phyloP scores from a whole-genome alignment of 225 moss, liverwort and hornwort genomes.

The Polytrichum commune region DNA sequence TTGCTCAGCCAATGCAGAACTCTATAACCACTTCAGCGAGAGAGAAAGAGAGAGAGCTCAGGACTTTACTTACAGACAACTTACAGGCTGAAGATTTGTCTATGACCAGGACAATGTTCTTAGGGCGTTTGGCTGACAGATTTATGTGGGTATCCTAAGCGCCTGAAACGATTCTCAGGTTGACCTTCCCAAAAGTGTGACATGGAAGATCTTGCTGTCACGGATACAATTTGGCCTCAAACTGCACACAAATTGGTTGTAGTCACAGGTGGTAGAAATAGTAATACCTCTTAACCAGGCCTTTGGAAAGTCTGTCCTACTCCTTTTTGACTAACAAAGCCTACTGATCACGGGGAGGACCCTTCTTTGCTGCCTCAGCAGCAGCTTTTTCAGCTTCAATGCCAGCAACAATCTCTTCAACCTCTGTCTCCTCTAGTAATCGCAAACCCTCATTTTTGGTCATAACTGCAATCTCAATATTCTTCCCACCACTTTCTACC shows the following conservation, averaged over 20 bases:
- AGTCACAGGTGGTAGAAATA: too few species aligned
- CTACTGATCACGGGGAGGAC: slow-evolving; percentile 47
- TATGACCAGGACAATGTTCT: background rate
- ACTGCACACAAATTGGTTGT: background rate
- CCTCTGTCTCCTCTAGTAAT: slow-evolving; percentile 64
- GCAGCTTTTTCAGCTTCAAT: slow-evolving; percentile 71
- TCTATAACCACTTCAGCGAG: too few species aligned
- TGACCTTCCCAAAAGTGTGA: background rate
- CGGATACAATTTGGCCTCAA: background rate
- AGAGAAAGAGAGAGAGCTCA: background rate
- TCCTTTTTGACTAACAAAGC: background rate
- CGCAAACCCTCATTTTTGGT: slow-evolving; percentile 51
- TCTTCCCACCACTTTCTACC: slow-evolving; percentile 67
- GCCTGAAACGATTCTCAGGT: background rate
- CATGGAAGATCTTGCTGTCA: background rate
- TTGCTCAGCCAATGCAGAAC: too few species aligned
- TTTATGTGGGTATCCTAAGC: background rate
- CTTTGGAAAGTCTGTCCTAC: background rate
- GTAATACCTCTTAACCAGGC: too few species aligned
- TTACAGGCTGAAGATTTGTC: background rate
- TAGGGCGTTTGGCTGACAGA: background rate
- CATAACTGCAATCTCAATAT: slow-evolving; percentile 69
- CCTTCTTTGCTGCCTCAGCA: slow-evolving; percentile 72
- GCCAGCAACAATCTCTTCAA: slow-evolving; percentile 64
- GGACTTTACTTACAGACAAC: background rate